Conservation (phyloP, 371 early-diverging fungal species). For the Mucor lusitanicus region DNA sequence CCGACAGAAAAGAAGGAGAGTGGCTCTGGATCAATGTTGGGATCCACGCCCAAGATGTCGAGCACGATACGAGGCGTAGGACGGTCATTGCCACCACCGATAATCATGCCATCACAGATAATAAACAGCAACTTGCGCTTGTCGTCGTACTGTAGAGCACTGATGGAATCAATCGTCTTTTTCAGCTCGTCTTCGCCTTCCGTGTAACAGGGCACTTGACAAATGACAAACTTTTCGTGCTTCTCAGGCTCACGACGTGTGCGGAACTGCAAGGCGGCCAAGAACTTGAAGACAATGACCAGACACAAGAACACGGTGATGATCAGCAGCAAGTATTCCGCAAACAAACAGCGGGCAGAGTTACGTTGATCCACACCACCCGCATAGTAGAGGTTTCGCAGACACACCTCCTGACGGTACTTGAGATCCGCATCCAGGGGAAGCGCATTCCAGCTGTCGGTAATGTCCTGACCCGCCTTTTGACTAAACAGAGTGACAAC, state of each 20-base stretch:
- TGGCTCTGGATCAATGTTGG: slow-evolving; percentile 80
- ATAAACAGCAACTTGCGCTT: slow-evolving; percentile 80
- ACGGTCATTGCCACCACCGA: slow-evolving; percentile 88
- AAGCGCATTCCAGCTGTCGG: slow-evolving; percentile 54
- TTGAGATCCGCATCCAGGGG: slow-evolving; percentile 31
- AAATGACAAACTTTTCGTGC: slow-evolving; percentile 90
- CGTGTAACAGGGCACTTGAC: slow-evolving; percentile 84
- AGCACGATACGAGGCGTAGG: slow-evolving; percentile 90
- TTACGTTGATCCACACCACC: slow-evolving; percentile 85
- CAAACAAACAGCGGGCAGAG: slow-evolving; percentile 76
- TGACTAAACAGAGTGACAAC: slow-evolving; percentile 61
- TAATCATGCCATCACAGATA: slow-evolving; percentile 84
- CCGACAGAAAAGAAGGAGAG: slow-evolving; percentile 88
- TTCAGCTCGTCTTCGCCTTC: slow-evolving; percentile 80
- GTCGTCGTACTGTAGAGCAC: slow-evolving; percentile 67
- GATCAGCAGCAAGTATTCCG: slow-evolving; percentile 81
- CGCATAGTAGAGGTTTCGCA: slow-evolving; percentile 77
- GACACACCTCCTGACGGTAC: slow-evolving; percentile 54
- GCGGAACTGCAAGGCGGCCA: slow-evolving; percentile 85
- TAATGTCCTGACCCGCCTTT: slow-evolving; percentile 64
- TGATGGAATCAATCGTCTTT: slow-evolving; percentile 73
- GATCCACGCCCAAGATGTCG: slow-evolving; percentile 84
- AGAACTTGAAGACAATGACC: slow-evolving; percentile 87
- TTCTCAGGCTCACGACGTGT: slow-evolving; percentile 75
- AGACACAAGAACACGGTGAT: slow-evolving; percentile 74